phyloP scores from a whole-genome alignment of 176 grass and related monocot species.

The Bothriochloa decipiens region DNA sequence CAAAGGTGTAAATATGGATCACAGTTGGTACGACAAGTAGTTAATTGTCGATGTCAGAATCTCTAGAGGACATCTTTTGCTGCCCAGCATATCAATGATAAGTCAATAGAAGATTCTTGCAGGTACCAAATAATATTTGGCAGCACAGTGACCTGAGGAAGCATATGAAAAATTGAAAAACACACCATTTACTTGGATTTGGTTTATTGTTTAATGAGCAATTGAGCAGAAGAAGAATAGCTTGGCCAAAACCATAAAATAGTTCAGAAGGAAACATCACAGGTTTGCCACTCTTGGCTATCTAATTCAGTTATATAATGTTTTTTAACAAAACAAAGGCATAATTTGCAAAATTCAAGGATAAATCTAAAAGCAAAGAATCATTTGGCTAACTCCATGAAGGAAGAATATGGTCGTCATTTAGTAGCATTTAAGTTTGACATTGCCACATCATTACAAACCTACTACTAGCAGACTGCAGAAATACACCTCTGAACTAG shows the following conservation, averaged over 20 bases:
- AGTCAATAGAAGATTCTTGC: constrained; percentile 34
- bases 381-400: background rate
- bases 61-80: constrained; percentile 30
- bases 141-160: background rate
- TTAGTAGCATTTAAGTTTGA: background rate
- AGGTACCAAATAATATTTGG: constrained; percentile 10
- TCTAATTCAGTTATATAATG: constrained; percentile 6
- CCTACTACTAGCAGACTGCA: constrained; percentile 3
- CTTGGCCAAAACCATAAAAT: background rate
- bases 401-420: background rate
- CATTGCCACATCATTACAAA: background rate
- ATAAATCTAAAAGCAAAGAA: constrained; percentile 4
- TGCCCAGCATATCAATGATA: constrained; percentile 20
- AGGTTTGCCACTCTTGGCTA: constrained; percentile 3
- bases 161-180: constrained; percentile 4
- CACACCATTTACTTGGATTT: constrained; percentile 8
- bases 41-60: constrained; percentile 45
- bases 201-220: constrained; percentile 3
- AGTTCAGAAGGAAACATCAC: background rate
- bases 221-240: background rate
- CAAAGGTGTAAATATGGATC: constrained; percentile 29
- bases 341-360: constrained; percentile 1
- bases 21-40: constrained; percentile 3
- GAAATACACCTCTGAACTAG: background rate
- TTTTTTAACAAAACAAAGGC: background rate